phyloP scores from a whole-genome alignment of 2,329 filamentous ascomycete genomes.

The Aureobasidium sp. region DNA sequence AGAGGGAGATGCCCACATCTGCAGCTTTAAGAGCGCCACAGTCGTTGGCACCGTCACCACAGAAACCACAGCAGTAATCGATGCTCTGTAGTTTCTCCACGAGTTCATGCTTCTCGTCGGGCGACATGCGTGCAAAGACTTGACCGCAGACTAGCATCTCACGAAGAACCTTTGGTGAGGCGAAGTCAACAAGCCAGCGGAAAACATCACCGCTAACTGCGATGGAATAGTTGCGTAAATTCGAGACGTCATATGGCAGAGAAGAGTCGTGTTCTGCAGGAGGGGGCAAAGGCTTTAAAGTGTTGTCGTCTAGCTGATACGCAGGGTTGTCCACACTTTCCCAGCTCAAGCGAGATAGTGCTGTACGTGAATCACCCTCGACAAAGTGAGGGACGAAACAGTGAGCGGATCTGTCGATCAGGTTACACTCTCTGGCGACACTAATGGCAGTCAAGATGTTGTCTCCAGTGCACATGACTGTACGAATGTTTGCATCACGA shows the following conservation, averaged over 20 bases:
- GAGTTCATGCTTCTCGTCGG: conserved; percentile 95
- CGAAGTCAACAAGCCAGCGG: conserved; percentile 91
- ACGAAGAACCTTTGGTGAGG: conserved; percentile 67
- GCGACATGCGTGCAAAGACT: conserved; percentile 97
- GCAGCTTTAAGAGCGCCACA: conserved; percentile 95
- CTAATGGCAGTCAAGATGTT: conserved; percentile 97
- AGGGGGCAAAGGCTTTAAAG: conserved; percentile 66
- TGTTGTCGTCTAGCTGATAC: conserved; percentile 69
- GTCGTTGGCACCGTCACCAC: conserved; percentile 94
- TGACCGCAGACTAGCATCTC: conserved; percentile 86
- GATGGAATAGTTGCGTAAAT: conserved; percentile 75
- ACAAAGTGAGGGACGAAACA: conserved; percentile 89
- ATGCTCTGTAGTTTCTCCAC: conserved; percentile 96
- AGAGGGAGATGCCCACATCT: conserved; percentile 93
- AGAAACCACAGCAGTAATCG: conserved; percentile 92
- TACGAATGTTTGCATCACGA: conserved; percentile 70
- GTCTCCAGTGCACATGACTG: conserved; percentile 95
- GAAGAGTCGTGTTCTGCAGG: conserved; percentile 69
- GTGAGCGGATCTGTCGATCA: conserved; percentile 72
- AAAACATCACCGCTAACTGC: conserved; percentile 92
- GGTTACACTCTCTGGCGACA: conserved; percentile 79
- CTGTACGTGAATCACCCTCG: conserved; percentile 66
- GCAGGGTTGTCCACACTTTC: conserved; percentile 86
- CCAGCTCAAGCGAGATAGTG: conserved; percentile 70
- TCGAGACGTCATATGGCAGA: conserved; percentile 73